Evolutionary conservation across 176 grass and related monocot species (phyloP), one percentile per base, ranked within the genome.

Genomic region (Thinopyrum elongatum): DNA sequence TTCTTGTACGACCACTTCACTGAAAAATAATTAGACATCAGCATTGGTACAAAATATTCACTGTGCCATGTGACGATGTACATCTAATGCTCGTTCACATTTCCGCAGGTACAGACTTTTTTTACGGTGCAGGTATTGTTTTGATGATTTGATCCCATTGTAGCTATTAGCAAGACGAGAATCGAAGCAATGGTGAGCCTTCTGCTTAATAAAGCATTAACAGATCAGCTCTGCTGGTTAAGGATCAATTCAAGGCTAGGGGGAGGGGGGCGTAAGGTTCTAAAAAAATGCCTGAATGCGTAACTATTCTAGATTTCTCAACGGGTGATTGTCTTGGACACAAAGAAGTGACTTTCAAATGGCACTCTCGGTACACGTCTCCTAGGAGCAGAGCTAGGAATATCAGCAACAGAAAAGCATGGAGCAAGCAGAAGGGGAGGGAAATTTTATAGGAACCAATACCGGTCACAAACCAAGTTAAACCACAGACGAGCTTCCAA

Each of bases 11-110:
- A 84, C 55, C 7, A 80, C 22, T 63, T 65, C 16, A 80, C 15
- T 63, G 28, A 27, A 78, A 39, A 79, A 39, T 65, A 79, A 78
- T 13, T 88, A 58, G 33, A 53, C 41, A 88, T n/a, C 39, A 64
- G 29, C 42, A 76, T 49, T 77, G 60, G 16, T 65, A 77, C 13
- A 65, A 66, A 30, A 14, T 21, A 65, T 80, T 74, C 25, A 81
- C 14, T 19, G 6, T 57, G 30, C 19, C 23, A 79, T 64, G 39
- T 53, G 11, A 79, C 15, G 23, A 84, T 47, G 29, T 28, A 57
- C 30, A 25, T 74, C 8, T 28, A 84, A 65, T 14, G 39, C 33
- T 23, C 33, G 67, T 5, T 31, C 27, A 22, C 10, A 60, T 66
- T 80, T 80, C 26, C 33, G 2, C 57, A 65, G 25, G 29, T 55